Evolutionary conservation across 805 yeast genomes (phyloP), one percentile per base, ranked within the genome.

Genomic region (Teunomyces panamensis): DNA sequence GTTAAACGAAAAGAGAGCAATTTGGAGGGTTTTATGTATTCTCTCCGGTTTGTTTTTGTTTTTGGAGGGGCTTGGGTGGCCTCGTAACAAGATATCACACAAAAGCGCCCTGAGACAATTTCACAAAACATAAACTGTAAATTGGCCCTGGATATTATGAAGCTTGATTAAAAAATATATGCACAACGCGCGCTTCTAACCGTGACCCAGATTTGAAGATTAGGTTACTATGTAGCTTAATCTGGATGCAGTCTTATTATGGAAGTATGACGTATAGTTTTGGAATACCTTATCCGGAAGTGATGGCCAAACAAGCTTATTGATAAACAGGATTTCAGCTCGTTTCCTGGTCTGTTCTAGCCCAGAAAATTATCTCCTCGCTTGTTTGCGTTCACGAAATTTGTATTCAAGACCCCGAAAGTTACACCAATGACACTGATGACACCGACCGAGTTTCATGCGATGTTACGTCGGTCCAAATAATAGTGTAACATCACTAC

Each of bases 41-140:
- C 29, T 37, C 29, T 37, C 41, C 17, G 41, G 41, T 24, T 37
- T 37, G 41, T 37, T 37, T 37, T 37, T 26, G 41, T 37, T 37
- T 37, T 26, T 26, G 41, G 41, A 37, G 41, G 41, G 41, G 41
- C 41, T 37, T 37, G 41, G 41, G 41, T 37, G 41, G 30, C 41
- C 30, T 37, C 41, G 41, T 37, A 37, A 37, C 41, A 37, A 37
- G 30, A 24, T 37, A 24, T 37, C 27, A 37, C 41, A 37, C 41
- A 37, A 37, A 37, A 26, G 29, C 30, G 39, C 30, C 41, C 41
- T 37, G 41, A 37, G 41, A 37, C 41, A 37, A 26, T 37, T 24
- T 24, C 41, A 37, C 41, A 37, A 37, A 37, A 37, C 29, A 37
- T 37, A 37, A 37, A 37, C 41, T 37, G 41, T 37, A 37, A 37